A percentile compares a stretch with the other conserved stretches of the same genome.
Conservation (phyloP, 306 rosid genomes). For the Lithocarpus polystachyus region DNA sequence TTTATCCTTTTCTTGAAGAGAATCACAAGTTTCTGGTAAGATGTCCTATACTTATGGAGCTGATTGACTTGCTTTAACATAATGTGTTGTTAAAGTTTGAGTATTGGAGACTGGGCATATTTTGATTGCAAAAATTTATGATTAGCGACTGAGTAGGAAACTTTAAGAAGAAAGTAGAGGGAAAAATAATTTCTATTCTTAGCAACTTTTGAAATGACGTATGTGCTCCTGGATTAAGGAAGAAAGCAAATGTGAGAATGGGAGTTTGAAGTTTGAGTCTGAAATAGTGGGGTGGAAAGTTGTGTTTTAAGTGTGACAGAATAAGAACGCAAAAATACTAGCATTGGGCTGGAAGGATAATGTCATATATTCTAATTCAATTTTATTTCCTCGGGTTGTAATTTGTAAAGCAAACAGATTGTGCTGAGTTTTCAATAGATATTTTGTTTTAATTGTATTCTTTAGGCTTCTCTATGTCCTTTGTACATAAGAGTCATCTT, state of each 20-base stretch:
- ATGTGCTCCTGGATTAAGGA: background rate
- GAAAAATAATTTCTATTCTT: background rate
- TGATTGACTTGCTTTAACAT: slow-evolving; percentile 6
- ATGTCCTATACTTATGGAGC: slow-evolving; percentile 8
- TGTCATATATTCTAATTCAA: background rate
- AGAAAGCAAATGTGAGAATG: background rate
- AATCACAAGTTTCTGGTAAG: slow-evolving; percentile 95
- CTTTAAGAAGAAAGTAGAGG: background rate
- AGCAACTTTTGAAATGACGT: background rate
- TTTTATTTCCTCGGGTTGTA: background rate
- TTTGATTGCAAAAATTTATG: background rate
- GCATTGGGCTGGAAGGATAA: background rate
- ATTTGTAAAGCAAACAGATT: background rate
- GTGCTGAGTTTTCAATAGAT: background rate
- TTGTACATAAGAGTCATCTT: too few species aligned
- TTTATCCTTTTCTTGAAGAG: slow-evolving; percentile 75
- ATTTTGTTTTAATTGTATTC: background rate
- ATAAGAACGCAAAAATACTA: background rate
- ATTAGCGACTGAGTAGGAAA: background rate
- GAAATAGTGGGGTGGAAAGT: background rate
- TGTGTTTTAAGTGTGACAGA: background rate
- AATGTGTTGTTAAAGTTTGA: background rate
- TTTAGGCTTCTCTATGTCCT: too few species aligned
- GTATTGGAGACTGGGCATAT: background rate
- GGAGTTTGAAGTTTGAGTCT: background rate